These are phyloP conservation scores for Lanmaoa rubissima DNA, from an alignment of 768 basidiomycete species.

Conservation along the genomic window DNA sequence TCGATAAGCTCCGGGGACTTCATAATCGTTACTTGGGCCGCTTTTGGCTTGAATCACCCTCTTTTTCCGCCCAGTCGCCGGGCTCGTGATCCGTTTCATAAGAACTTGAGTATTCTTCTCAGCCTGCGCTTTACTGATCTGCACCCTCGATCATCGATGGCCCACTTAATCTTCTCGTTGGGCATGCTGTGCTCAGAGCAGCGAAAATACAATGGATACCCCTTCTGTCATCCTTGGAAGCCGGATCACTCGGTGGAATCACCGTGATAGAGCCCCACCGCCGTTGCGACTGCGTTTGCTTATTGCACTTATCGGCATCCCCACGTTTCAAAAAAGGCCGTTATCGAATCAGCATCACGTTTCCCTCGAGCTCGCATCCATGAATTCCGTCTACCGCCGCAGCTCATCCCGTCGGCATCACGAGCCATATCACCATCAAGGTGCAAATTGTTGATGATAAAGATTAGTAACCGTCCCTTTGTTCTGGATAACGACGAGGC, in stretches of 20 bases:
- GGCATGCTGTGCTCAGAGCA: slow-evolving; percentile 13
- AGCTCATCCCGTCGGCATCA: slow-evolving; percentile 8
- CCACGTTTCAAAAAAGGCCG: not conserved
- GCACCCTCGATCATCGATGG: slow-evolving; percentile 6
- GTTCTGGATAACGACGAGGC: not conserved
- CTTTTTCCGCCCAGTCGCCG: slow-evolving; percentile 8
- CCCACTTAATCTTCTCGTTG: slow-evolving; percentile 10
- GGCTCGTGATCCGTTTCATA: slow-evolving; percentile 8
- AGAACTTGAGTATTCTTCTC: not conserved
- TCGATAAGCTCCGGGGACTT: too few species aligned
- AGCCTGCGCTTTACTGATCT: slow-evolving; percentile 1
- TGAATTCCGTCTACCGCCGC: slow-evolving; percentile 13
- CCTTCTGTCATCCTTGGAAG: slow-evolving; percentile 7
- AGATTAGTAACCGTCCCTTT: not conserved
- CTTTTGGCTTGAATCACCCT: slow-evolving; percentile 9
- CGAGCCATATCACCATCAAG: not conserved
- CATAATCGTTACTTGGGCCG: not conserved
- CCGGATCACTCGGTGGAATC: slow-evolving; percentile 15
- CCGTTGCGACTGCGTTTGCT: slow-evolving; percentile 1
- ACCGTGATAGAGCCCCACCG: slow-evolving; percentile 8
- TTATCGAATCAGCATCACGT: not conserved
- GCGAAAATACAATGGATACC: slow-evolving; percentile 10
- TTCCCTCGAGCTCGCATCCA: slow-evolving; percentile 12
- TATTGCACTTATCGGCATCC: slow-evolving; percentile 2
- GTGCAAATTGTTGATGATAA: not conserved